Evolutionary conservation across 352 stramenopile genomes (phyloP).

Genomic region (Pythium periplocum): DNA sequence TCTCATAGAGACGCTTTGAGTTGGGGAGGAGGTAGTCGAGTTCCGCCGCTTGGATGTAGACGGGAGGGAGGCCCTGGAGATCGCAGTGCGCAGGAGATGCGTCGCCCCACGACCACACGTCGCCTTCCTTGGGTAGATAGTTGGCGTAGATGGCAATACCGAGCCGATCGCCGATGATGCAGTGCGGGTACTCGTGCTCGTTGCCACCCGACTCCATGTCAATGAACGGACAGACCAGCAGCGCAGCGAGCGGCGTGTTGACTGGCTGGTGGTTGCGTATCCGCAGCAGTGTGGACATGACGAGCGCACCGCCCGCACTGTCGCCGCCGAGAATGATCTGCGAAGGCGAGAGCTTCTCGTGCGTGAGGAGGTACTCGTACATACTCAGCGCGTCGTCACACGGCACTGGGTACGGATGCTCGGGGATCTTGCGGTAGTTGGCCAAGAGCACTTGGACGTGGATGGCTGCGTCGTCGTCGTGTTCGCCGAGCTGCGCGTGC

Average conservation of each 20-base stretch:
- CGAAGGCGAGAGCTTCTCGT: conserved; percentile 24
- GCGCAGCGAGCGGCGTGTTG: conserved; percentile 26
- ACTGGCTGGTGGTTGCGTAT: conserved; percentile 16
- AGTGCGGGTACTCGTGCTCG: conserved; percentile 18
- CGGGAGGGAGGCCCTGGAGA: conserved; percentile 26
- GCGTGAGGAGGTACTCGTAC: conserved; percentile 33
- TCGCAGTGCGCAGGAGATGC: conserved; percentile 40
- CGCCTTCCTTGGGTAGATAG: conserved; percentile 13
- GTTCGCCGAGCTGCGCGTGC: neutral
- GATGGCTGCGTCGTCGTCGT: conserved; percentile 9
- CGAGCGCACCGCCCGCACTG: conserved; percentile 34
- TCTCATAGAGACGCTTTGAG: conserved; percentile 24
- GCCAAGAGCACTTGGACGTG: conserved; percentile 37
- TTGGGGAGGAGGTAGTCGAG: conserved; percentile 39
- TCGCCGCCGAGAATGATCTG: conserved; percentile 40
- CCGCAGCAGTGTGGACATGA: conserved; percentile 34
- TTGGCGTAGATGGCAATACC: neutral
- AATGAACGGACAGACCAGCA: conserved; percentile 27
- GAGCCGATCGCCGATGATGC: conserved; percentile 22
- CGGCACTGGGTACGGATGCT: conserved; percentile 34
- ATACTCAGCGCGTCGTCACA: conserved; percentile 31
- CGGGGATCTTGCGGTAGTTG: conserved; percentile 49
- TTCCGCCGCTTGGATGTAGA: conserved; percentile 36
- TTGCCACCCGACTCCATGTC: conserved; percentile 20
- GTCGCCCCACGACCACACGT: conserved; percentile 27